These are phyloP conservation scores for Saksenaea oblongispora DNA, from an alignment of 371 early-diverging fungal species.

Conservation along the genomic window DNA sequence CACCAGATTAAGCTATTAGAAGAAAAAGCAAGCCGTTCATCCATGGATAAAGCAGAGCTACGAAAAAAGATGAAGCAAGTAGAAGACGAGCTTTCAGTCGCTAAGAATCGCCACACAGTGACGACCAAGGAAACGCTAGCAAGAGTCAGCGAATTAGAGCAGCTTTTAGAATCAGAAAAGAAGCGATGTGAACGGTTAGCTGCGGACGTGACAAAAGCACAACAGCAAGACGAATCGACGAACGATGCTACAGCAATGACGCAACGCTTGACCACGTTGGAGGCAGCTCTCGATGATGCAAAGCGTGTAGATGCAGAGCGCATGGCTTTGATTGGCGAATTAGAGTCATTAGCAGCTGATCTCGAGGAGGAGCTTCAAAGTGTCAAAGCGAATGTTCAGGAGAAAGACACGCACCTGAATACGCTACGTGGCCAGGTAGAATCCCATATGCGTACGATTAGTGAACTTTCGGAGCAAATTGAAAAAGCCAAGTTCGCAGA, in stretches of 20 bases:
- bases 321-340: neutral
- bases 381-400: constrained; percentile 6
- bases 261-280: neutral
- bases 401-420: constrained; percentile 17
- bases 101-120: neutral
- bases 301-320: constrained; percentile 4
- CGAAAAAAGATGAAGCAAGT: neutral
- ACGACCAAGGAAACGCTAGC: neutral
- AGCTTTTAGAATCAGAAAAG: neutral
- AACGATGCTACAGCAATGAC: neutral
- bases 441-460: constrained; percentile 16
- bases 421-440: constrained; percentile 21
- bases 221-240: neutral
- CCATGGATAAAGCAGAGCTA: neutral
- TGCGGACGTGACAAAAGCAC: neutral
- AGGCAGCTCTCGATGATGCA: neutral
- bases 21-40: neutral
- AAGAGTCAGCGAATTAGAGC: neutral
- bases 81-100: neutral
- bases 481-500: constrained; percentile 11
- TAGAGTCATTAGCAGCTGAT: constrained; percentile 1
- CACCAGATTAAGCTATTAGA: neutral
- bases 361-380: neutral
- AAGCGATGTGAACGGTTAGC: neutral
- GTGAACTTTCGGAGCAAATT: constrained; percentile 14